Evolutionary conservation across 108 stramenopile species (phyloP).

Genomic region (Cyclotella kingstonii): DNA sequence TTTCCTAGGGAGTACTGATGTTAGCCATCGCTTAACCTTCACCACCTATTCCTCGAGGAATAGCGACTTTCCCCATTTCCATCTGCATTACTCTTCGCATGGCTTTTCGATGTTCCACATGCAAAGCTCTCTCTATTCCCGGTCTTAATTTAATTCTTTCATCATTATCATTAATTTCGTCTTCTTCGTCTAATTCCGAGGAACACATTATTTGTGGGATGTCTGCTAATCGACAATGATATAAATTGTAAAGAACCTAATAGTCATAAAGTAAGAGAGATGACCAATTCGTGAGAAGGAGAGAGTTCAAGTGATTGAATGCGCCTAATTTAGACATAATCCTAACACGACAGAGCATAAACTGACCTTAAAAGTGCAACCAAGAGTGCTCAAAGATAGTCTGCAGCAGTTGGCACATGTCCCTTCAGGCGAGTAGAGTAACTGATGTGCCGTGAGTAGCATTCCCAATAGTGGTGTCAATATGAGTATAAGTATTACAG

Average conservation of each 20-base stretch:
- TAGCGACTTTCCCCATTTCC: slow-evolving; percentile 35
- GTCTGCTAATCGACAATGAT: slow-evolving; percentile 47
- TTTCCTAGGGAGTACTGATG: too few species aligned
- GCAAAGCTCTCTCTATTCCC: slow-evolving; percentile 43
- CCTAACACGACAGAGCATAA: too few species aligned
- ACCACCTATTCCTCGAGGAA: background rate
- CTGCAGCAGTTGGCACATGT: slow-evolving; percentile 49
- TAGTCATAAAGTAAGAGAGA: too few species aligned
- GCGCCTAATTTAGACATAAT: too few species aligned
- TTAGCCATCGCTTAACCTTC: too few species aligned
- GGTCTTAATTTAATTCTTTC: slow-evolving; percentile 45
- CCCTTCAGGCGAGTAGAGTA: slow-evolving; percentile 33
- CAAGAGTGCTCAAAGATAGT: slow-evolving; percentile 16
- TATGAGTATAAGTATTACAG: slow-evolving; percentile 21
- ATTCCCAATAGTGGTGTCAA: slow-evolving; percentile 23
- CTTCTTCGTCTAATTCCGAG: slow-evolving; percentile 21
- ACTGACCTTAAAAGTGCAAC: slow-evolving; percentile 18
- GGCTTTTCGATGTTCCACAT: slow-evolving; percentile 46
- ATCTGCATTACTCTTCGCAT: slow-evolving; percentile 39
- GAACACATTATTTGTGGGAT: slow-evolving; percentile 32
- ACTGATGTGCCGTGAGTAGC: slow-evolving; percentile 40
- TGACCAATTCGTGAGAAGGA: too few species aligned
- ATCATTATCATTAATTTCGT: slow-evolving; percentile 45
- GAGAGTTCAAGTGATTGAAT: too few species aligned
- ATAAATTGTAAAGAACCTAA: slow-evolving; percentile 49